Percentiles rank a stretch among this genome's conserved stretches.
These are phyloP conservation scores for Kalmusia sp. DNA, from an alignment of 2,329 filamentous ascomycete genomes.

Conservation along the genomic window DNA sequence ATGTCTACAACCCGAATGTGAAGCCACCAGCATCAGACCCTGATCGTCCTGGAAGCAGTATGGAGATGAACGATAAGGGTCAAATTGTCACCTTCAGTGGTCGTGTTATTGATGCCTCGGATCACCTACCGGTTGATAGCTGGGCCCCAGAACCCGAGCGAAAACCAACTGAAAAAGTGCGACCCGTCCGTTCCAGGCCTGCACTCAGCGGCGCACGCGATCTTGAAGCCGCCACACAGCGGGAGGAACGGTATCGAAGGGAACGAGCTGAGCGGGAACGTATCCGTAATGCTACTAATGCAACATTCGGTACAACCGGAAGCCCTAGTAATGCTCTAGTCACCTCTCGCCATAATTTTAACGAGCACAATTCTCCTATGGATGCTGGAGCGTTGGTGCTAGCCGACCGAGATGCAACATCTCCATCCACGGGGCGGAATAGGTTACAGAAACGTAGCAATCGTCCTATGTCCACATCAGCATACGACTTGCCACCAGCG, in stretches of 20 bases:
- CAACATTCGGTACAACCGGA: constrained; percentile 25
- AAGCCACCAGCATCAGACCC: constrained; percentile 27
- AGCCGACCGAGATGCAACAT: constrained; percentile 24
- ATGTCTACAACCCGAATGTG: constrained; percentile 69
- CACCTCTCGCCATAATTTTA: constrained; percentile 34
- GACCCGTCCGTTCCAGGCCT: constrained; percentile 52
- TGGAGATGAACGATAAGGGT: constrained; percentile 61
- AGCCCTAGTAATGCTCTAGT: constrained; percentile 39
- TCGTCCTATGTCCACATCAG: constrained; percentile 26
- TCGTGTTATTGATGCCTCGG: constrained; percentile 78
- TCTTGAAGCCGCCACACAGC: constrained; percentile 39
- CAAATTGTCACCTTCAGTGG: constrained; percentile 81
- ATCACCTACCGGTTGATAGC: constrained; percentile 77
- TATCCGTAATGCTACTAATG: constrained; percentile 38
- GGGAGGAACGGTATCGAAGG: constrained; percentile 41
- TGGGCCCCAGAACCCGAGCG: constrained; percentile 80
- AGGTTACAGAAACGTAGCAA: constrained; percentile 38
- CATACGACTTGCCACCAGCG: constrained; percentile 17
- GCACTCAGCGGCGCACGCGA: constrained; percentile 60
- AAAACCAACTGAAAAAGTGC: constrained; percentile 57
- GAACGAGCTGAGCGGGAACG: constrained; percentile 42
- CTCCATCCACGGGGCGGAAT: constrained; percentile 30
- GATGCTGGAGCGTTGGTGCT: constrained; percentile 32
- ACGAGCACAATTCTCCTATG: constrained; percentile 22
- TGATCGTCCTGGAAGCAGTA: constrained; percentile 39